Evolutionary conservation across 768 basidiomycete genomes (phyloP).

Genomic region (Amanita subjunquillea): DNA sequence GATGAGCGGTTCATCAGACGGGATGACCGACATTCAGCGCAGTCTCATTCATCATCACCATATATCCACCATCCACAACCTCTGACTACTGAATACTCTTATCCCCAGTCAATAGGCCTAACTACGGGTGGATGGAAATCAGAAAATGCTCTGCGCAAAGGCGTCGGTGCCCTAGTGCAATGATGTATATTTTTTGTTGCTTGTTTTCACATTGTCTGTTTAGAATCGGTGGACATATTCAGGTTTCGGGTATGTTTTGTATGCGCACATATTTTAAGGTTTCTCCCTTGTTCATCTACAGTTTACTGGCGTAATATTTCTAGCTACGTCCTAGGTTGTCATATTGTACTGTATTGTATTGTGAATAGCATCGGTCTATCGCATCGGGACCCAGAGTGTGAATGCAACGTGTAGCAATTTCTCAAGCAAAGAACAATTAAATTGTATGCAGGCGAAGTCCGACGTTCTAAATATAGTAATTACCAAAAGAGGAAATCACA

Average conservation of each 20-base stretch:
- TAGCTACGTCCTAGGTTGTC: neutral
- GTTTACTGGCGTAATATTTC: neutral
- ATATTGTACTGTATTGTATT: constrained; percentile 9
- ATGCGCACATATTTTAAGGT: neutral
- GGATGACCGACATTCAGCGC: constrained; percentile 19
- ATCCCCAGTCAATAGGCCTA: constrained; percentile 28
- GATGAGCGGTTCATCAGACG: constrained; percentile 23
- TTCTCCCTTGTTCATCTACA: constrained; percentile 2
- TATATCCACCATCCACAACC: constrained; percentile 34
- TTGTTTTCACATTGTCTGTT: neutral
- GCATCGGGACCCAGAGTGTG: neutral
- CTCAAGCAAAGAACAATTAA: too few species aligned
- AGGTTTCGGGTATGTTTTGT: constrained; percentile 2
- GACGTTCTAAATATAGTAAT: too few species aligned
- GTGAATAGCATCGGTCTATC: constrained; percentile 9
- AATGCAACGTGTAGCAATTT: too few species aligned
- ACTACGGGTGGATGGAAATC: constrained; percentile 36
- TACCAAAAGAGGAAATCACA: neutral
- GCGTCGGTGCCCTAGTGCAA: constrained; percentile 27
- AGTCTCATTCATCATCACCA: constrained; percentile 19
- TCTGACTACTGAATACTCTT: constrained; percentile 26
- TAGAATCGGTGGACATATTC: neutral
- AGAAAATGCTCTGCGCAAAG: constrained; percentile 32
- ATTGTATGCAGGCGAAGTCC: too few species aligned
- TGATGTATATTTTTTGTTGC: constrained; percentile 9